These are phyloP conservation scores for Euryodendron excelsum DNA, from an alignment of 148 eudicot species.

Conservation along the genomic window DNA sequence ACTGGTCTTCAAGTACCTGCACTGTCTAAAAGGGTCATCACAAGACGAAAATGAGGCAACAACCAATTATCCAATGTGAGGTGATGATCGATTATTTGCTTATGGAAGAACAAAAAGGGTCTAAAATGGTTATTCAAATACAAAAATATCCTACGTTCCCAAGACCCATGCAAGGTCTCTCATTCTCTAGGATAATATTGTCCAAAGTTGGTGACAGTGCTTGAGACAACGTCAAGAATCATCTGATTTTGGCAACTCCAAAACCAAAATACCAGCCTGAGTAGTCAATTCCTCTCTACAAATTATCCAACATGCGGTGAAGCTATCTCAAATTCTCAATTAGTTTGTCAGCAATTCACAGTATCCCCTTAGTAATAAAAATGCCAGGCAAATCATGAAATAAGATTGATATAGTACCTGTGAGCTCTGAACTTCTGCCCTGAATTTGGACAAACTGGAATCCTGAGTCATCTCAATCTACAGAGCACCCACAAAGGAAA, in stretches of 20 bases:
- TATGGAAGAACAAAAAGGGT: constrained; percentile 6
- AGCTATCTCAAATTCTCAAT: no score
- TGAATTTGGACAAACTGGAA: constrained; percentile 70
- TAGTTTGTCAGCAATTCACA: background rate
- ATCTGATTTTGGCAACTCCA: no score
- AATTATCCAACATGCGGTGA: no score
- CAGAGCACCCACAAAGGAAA: constrained; percentile 19
- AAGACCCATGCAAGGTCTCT: background rate
- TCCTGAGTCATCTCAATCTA: constrained; percentile 82
- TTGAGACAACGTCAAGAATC: no score
- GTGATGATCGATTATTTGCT: background rate
- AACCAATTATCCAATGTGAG: background rate
- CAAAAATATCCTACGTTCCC: background rate
- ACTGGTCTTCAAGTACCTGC: background rate
- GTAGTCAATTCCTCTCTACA: no score
- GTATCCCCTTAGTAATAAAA: background rate
- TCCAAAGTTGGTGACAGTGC: no score
- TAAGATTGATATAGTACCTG: constrained; percentile 46
- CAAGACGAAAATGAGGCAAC: background rate
- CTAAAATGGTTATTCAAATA: background rate
- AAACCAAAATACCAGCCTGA: no score
- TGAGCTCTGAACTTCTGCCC: constrained; percentile 73
- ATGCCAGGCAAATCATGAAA: background rate
- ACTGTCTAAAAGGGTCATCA: background rate
- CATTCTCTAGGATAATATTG: background rate